Conservation (phyloP, 306 rosid genomes). For the Potentilla sterilis region DNA sequence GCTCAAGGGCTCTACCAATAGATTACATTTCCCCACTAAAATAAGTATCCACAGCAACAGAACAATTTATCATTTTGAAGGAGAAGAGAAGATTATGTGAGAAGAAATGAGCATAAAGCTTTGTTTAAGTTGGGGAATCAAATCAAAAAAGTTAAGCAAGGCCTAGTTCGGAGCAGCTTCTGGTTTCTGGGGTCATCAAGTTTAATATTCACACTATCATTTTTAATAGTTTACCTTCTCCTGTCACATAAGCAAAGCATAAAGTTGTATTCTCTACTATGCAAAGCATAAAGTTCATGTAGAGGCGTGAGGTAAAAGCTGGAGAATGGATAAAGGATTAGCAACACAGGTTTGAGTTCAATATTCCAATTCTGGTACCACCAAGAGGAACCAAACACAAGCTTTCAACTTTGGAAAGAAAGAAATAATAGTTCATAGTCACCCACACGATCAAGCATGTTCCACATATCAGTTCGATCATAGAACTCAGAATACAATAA, state of each 20-base stretch:
- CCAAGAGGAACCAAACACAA: neutral
- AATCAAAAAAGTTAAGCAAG: neutral
- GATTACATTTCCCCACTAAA: conserved; percentile 4
- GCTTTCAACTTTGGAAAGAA: neutral
- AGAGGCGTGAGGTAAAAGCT: neutral
- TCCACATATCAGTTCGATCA: neutral
- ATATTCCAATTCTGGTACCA: conserved; percentile 2
- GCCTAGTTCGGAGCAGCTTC: conserved; percentile 1
- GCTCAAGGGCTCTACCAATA: conserved; percentile 31
- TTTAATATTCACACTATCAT: conserved; percentile 8
- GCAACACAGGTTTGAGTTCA: conserved; percentile 6
- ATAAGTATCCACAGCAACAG: neutral
- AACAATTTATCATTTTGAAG: neutral
- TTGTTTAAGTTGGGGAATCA: neutral
- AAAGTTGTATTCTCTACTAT: conserved; percentile 18
- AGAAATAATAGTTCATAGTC: neutral
- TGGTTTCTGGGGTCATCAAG: neutral
- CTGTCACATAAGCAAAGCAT: conserved; percentile 22
- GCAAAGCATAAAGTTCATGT: conserved; percentile 17
- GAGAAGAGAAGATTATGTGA: neutral
- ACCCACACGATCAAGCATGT: neutral
- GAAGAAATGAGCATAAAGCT: neutral
- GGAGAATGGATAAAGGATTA: neutral
- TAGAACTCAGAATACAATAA: conserved; percentile 1
- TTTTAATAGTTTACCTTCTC: conserved; percentile 1